phyloP scores from a whole-genome alignment of 306 rosid genomes.

The Gastrolobium bilobum region DNA sequence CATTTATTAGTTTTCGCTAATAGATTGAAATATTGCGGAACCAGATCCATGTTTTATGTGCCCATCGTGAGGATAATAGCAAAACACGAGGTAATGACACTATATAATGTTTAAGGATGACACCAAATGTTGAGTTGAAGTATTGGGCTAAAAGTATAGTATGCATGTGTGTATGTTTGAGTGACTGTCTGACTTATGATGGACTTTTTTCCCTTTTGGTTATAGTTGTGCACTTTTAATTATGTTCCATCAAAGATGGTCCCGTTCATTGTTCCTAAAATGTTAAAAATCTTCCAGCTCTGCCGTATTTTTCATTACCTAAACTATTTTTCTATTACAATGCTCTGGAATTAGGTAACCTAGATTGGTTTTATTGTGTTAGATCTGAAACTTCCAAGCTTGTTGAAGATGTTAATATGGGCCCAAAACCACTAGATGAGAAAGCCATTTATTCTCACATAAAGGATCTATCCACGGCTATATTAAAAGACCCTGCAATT shows the following conservation, averaged over 20 bases:
- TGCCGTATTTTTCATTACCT: conserved; percentile 5
- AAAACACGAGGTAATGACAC: not conserved
- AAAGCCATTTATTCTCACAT: conserved; percentile 90
- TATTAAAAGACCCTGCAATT: conserved; percentile 79
- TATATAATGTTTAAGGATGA: conserved; percentile 5
- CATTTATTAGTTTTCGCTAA: no score
- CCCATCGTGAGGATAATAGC: no score
- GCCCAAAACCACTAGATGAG: conserved; percentile 95
- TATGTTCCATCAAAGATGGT: conserved; percentile 1
- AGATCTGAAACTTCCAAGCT: conserved; percentile 97
- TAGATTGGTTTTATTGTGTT: conserved; percentile 15
- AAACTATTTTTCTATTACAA: not conserved
- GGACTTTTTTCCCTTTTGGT: not conserved
- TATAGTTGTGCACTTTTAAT: conserved; percentile 12
- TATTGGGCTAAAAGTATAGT: not conserved
- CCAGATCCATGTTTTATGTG: no score
- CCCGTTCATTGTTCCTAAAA: conserved; percentile 5
- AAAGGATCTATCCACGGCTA: conserved; percentile 77
- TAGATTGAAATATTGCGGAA: no score
- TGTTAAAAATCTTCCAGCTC: conserved; percentile 2
- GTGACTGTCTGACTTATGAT: not conserved
- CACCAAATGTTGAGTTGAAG: not conserved
- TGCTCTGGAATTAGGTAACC: conserved; percentile 5
- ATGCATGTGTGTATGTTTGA: not conserved
- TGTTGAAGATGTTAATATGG: conserved; percentile 96